Evolutionary conservation across 2,329 filamentous ascomycete species (phyloP).

Genomic region (Ceratocystis colombiana): DNA sequence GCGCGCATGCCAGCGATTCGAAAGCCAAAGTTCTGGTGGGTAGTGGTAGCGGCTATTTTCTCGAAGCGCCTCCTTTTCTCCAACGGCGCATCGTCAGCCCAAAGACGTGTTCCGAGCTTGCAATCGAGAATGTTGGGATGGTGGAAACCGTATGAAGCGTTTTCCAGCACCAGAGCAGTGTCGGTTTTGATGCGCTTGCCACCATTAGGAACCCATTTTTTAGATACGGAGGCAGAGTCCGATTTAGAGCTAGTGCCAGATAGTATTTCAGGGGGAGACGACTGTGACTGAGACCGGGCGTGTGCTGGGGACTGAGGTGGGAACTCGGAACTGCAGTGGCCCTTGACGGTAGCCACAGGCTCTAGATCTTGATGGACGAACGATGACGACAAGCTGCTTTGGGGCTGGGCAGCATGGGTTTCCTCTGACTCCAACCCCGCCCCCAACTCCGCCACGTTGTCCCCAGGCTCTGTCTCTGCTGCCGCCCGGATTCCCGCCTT

Average conservation of each 20-base stretch:
- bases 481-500: constrained; percentile 34
- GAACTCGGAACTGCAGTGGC: neutral
- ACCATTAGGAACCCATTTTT: constrained; percentile 41
- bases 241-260: constrained; percentile 5
- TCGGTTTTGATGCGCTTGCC: constrained; percentile 61
- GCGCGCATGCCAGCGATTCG: constrained; percentile 57
- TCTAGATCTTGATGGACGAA: neutral
- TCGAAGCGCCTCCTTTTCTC: constrained; percentile 53
- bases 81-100: constrained; percentile 60
- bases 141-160: constrained; percentile 69
- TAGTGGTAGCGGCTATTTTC: constrained; percentile 49
- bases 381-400: neutral
- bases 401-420: neutral
- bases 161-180: constrained; percentile 72
- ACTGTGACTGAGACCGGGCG: neutral
- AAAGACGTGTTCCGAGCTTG: constrained; percentile 78
- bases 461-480: neutral
- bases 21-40: constrained; percentile 51
- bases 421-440: neutral
- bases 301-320: neutral
- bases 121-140: constrained; percentile 85
- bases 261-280: neutral
- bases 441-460: neutral
- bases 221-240: constrained; percentile 3
- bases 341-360: neutral